Evolutionary conservation across 2,329 filamentous ascomycete species (phyloP).

Genomic region (Cephalotrichum gorgonifer): DNA sequence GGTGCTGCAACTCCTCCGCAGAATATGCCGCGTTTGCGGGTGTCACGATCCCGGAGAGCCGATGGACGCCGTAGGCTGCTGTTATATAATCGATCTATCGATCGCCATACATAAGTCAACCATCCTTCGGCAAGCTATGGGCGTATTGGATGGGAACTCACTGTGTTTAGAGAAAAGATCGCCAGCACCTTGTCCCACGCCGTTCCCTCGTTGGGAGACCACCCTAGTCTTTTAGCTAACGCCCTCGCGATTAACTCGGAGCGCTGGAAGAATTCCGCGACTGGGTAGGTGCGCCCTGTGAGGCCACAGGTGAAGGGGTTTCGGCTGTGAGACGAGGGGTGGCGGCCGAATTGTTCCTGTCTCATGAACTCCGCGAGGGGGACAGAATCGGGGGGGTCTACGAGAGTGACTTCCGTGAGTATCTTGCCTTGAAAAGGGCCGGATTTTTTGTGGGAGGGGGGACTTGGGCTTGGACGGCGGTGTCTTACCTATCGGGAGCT

Average conservation of each 20-base stretch:
- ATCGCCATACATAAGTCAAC: background rate
- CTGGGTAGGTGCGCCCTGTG: slow-evolving; percentile 56
- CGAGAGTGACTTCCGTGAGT: slow-evolving; percentile 6
- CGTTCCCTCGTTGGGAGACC: slow-evolving; percentile 56
- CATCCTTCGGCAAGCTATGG: background rate
- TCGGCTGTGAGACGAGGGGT: slow-evolving; percentile 49
- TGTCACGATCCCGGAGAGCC: slow-evolving; percentile 55
- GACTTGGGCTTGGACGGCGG: no score
- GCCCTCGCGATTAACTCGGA: slow-evolving; percentile 59
- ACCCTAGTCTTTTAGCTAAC: slow-evolving; percentile 56
- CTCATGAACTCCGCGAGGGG: slow-evolving; percentile 69
- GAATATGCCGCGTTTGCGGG: slow-evolving; percentile 65
- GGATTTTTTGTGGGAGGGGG: no score
- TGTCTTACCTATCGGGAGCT: slow-evolving; percentile 24
- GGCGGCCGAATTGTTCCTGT: slow-evolving; percentile 58
- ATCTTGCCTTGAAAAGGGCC: no score
- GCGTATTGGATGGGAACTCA: slow-evolving; percentile 11
- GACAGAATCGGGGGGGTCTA: slow-evolving; percentile 60
- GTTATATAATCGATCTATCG: slow-evolving; percentile 64
- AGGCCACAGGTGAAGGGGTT: slow-evolving; percentile 71
- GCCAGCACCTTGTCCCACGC: slow-evolving; percentile 71
- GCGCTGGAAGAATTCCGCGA: slow-evolving; percentile 51
- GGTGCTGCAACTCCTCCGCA: slow-evolving; percentile 53
- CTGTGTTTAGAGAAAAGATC: slow-evolving; percentile 62
- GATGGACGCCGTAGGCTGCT: slow-evolving; percentile 61